A percentile compares a stretch with the other conserved stretches of the same genome.
These are phyloP conservation scores for Boechera stricta DNA, from an alignment of 345 rosid genomes.

Conservation along the genomic window DNA sequence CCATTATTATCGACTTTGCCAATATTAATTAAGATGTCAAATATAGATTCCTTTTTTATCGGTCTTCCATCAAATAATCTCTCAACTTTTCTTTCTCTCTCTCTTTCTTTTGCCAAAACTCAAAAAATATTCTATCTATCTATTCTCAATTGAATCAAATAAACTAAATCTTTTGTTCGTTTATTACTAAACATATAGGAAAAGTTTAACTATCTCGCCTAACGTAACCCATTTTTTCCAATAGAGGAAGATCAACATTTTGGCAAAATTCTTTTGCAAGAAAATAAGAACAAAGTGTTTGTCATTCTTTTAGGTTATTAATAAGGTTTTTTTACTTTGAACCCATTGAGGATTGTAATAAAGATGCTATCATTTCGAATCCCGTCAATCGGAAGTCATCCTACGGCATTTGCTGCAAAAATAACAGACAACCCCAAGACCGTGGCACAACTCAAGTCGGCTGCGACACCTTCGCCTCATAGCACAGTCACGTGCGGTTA, in stretches of 20 bases:
- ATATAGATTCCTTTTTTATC: slow-evolving; percentile 40
- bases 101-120: slow-evolving; percentile 25
- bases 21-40: slow-evolving; percentile 40
- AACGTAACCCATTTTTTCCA: not conserved
- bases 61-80: slow-evolving; percentile 35
- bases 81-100: not conserved
- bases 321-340: slow-evolving; percentile 7
- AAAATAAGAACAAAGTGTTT: slow-evolving; percentile 9
- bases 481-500: slow-evolving; percentile 78
- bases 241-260: slow-evolving; percentile 17
- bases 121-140: slow-evolving; percentile 12
- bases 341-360: slow-evolving; percentile 6
- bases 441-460: slow-evolving; percentile 51
- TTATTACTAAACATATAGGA: not conserved
- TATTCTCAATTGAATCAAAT: slow-evolving; percentile 21
- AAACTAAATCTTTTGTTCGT: slow-evolving; percentile 14
- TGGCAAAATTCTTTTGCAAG: slow-evolving; percentile 9
- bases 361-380: slow-evolving; percentile 42
- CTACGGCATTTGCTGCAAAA: slow-evolving; percentile 53
- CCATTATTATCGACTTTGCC: slow-evolving; percentile 30
- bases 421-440: slow-evolving; percentile 58
- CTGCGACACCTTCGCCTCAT: slow-evolving; percentile 56
- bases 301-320: slow-evolving; percentile 7
- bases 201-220: not conserved
- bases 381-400: slow-evolving; percentile 32